Percentiles rank a stretch among this genome's conserved stretches.
Evolutionary conservation across 1,139 yeast genomes (phyloP).

Genomic region (Citeromyces hawaiiensis): DNA sequence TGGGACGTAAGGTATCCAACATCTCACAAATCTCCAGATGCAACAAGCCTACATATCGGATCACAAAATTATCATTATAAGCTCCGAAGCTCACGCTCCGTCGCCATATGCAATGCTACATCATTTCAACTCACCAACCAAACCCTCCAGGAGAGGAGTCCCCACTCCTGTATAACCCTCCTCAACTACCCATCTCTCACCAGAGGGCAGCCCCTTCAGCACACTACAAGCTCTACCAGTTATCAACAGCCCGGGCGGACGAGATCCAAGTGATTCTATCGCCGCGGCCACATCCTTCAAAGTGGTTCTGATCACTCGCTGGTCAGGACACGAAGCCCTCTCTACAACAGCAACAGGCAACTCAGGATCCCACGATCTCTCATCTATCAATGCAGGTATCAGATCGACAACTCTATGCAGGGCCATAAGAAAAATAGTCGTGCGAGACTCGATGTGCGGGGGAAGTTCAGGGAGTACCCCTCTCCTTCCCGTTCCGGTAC

Average conservation of each 20-base stretch:
- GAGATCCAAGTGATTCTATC: slow-evolving; percentile 66
- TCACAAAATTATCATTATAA: too few relatives aligned
- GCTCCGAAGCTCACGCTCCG: too few relatives aligned
- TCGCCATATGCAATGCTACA: neutral
- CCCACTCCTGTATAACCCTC: slow-evolving; percentile 5
- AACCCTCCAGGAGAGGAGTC: neutral
- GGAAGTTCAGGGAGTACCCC: slow-evolving; percentile 79
- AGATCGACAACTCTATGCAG: slow-evolving; percentile 69
- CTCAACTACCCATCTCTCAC: slow-evolving; percentile 5
- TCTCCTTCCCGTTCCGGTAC: slow-evolving; percentile 90
- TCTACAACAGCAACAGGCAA: slow-evolving; percentile 82
- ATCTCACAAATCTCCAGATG: too few relatives aligned
- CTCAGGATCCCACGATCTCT: slow-evolving; percentile 51
- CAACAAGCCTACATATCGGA: too few relatives aligned
- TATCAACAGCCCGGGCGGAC: slow-evolving; percentile 89
- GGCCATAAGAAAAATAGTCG: slow-evolving; percentile 86
- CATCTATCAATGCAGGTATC: slow-evolving; percentile 36
- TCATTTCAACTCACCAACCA: neutral
- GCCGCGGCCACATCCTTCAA: slow-evolving; percentile 57
- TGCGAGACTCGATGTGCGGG: slow-evolving; percentile 54
- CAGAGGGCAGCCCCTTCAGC: neutral
- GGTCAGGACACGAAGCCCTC: slow-evolving; percentile 89
- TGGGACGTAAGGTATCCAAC: too few relatives aligned
- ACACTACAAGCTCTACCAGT: slow-evolving; percentile 60
- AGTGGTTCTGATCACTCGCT: slow-evolving; percentile 68